Conservation (phyloP, 2,329 filamentous ascomycete species). For the Colletotrichum truncatum region DNA sequence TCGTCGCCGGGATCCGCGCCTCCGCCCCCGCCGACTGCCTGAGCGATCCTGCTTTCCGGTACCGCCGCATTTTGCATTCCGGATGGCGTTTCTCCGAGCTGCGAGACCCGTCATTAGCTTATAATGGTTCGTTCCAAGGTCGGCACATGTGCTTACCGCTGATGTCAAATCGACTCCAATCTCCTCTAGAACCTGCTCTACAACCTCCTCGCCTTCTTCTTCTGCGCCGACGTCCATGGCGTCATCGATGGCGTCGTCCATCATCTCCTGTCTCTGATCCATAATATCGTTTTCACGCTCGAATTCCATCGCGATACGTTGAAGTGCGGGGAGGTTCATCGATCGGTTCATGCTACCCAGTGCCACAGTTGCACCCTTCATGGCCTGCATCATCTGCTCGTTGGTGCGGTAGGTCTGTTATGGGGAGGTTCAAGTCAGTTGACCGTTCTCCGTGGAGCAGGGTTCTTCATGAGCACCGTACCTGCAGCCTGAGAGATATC, state of each 20-base stretch:
- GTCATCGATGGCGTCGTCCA: conserved; percentile 98
- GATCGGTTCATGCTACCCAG: conserved; percentile 96
- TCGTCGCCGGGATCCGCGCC: conserved; percentile 77
- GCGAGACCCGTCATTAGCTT: conserved; percentile 38
- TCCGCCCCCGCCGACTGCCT: conserved; percentile 81
- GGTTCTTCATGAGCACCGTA: conserved; percentile 47
- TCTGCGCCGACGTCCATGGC: conserved; percentile 91
- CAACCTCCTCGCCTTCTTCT: conserved; percentile 95
- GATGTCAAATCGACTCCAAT: conserved; percentile 94
- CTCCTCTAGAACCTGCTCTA: conserved; percentile 95
- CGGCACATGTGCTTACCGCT: conserved; percentile 68
- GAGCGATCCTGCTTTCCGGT: conserved; percentile 81
- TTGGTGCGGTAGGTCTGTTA: conserved; percentile 92
- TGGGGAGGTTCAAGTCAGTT: conserved; percentile 13
- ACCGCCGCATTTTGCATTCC: conserved; percentile 80
- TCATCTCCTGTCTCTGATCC: conserved; percentile 99
- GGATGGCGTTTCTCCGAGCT: conserved; percentile 93
- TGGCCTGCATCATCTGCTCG: conserved; percentile 99
- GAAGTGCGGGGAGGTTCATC: conserved; percentile 95
- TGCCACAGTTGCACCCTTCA: conserved; percentile 96
- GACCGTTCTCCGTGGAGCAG: neutral
- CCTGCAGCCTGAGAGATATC: conserved; percentile 93
- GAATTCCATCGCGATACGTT: conserved; percentile 98
- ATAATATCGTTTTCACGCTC: conserved; percentile 99
- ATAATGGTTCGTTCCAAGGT: neutral